Conservation (phyloP, 805 yeast genomes). For the Alloascoidea hylecoeti region DNA sequence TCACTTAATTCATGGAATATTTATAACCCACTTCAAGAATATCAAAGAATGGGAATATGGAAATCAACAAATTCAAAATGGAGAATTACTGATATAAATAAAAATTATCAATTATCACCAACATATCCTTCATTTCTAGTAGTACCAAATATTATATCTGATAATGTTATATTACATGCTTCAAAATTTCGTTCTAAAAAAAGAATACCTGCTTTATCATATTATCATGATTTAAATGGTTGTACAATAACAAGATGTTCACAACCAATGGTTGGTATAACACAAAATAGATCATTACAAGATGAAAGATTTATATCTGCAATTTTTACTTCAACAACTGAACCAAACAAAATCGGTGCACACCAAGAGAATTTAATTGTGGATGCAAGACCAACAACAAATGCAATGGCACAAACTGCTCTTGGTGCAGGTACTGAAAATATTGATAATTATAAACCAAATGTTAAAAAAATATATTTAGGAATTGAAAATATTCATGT, state of each 20-base stretch:
- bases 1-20: conserved; percentile 59
- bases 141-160: conserved; percentile 70
- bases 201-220: conserved; percentile 72
- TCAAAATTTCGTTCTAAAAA: conserved; percentile 75
- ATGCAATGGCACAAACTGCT: conserved; percentile 94
- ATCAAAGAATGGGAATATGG: conserved; percentile 51
- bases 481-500: conserved; percentile 94
- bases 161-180: conserved; percentile 71
- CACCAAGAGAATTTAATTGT: conserved; percentile 53
- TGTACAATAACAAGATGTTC: conserved; percentile 80
- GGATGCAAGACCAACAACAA: conserved; percentile 86
- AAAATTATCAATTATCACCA: conserved; percentile 48
- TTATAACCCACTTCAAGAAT: conserved; percentile 52
- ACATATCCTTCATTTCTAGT: conserved; percentile 61
- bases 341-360: conserved; percentile 15
- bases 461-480: conserved; percentile 58
- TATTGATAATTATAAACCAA: conserved; percentile 68
- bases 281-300: conserved; percentile 77
- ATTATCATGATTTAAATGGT: conserved; percentile 44
- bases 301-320: conserved; percentile 77
- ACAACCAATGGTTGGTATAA: conserved; percentile 87
- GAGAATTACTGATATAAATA: conserved; percentile 59
- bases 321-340: conserved; percentile 47
- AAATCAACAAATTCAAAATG: conserved; percentile 30
- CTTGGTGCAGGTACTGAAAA: conserved; percentile 96